Percentiles rank a stretch among this genome's conserved stretches.
Conservation (phyloP, 495 filamentous ascomycete genomes). For the Endocarpon pusillum region DNA sequence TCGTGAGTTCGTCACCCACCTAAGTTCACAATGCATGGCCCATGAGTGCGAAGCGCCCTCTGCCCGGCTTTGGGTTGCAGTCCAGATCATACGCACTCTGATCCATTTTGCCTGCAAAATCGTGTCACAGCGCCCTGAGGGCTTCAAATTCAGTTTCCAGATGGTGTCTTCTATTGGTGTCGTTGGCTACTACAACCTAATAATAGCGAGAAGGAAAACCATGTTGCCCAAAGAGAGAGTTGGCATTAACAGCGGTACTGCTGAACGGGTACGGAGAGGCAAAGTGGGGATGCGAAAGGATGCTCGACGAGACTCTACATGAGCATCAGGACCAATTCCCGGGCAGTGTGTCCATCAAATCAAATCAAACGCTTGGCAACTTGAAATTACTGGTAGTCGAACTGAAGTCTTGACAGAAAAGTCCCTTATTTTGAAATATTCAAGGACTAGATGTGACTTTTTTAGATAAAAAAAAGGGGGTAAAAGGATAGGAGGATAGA, state of each 20-base stretch:
- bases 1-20: conserved; percentile 25
- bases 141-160: conserved; percentile 6
- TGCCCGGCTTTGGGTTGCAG: conserved; percentile 26
- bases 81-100: conserved; percentile 21
- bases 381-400: no score
- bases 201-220: neutral
- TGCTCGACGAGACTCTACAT: conserved; percentile 8
- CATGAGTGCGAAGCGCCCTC: conserved; percentile 24
- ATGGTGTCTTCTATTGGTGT: conserved; percentile 11
- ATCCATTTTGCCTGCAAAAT: conserved; percentile 18
- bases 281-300: conserved; percentile 18
- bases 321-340: conserved; percentile 1
- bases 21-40: conserved; percentile 36
- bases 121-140: neutral
- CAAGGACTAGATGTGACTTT: no score
- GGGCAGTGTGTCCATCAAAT: no score
- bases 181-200: conserved; percentile 7
- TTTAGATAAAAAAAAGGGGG: no score
- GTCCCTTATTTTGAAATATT: no score
- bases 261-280: conserved; percentile 13
- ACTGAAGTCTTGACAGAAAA: no score
- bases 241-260: conserved; percentile 1
- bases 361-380: no score
- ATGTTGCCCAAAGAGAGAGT: conserved; percentile 5
- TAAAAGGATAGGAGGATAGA: no score